Evolutionary conservation across 1,139 yeast genomes (phyloP).

Genomic region (Pichia sp.): DNA sequence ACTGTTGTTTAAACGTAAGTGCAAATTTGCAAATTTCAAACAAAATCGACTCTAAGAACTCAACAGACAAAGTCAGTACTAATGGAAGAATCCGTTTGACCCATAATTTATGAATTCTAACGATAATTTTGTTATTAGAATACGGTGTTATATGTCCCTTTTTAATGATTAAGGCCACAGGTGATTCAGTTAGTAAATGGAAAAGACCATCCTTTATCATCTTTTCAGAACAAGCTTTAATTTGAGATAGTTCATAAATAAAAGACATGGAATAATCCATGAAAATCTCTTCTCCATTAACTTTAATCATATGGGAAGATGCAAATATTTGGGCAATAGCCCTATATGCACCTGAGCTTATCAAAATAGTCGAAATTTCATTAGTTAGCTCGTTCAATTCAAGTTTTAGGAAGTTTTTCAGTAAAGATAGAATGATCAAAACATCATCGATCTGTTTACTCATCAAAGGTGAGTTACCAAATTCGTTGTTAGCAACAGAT

Average conservation of each 20-base stretch:
- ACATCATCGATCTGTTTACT: slow-evolving; percentile 49
- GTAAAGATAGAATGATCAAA: slow-evolving; percentile 52
- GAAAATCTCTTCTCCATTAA: slow-evolving; percentile 53
- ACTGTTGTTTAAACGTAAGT: slow-evolving; percentile 58
- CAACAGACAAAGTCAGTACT: slow-evolving; percentile 49
- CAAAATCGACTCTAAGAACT: slow-evolving; percentile 54
- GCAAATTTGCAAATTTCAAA: slow-evolving; percentile 64
- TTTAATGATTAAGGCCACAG: slow-evolving; percentile 60
- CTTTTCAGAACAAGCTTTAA: slow-evolving; percentile 58
- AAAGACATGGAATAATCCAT: slow-evolving; percentile 70
- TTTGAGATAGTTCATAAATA: slow-evolving; percentile 59
- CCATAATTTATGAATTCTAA: slow-evolving; percentile 65
- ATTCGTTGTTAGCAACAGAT: slow-evolving; percentile 31
- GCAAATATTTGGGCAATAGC: slow-evolving; percentile 62
- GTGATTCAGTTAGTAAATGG: slow-evolving; percentile 65
- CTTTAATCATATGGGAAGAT: slow-evolving; percentile 54
- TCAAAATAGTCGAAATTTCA: slow-evolving; percentile 46
- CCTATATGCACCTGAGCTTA: slow-evolving; percentile 54
- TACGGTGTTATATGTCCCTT: slow-evolving; percentile 52
- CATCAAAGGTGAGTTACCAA: slow-evolving; percentile 23
- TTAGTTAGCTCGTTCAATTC: slow-evolving; percentile 45
- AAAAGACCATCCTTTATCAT: slow-evolving; percentile 61
- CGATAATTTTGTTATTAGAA: slow-evolving; percentile 25
- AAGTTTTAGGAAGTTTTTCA: slow-evolving; percentile 49
- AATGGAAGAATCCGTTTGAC: slow-evolving; percentile 72